A percentile compares a stretch with the other conserved stretches of the same genome.
phyloP scores from a whole-genome alignment of 208 protist species.

The Acanthamoeba culbertsoni region DNA sequence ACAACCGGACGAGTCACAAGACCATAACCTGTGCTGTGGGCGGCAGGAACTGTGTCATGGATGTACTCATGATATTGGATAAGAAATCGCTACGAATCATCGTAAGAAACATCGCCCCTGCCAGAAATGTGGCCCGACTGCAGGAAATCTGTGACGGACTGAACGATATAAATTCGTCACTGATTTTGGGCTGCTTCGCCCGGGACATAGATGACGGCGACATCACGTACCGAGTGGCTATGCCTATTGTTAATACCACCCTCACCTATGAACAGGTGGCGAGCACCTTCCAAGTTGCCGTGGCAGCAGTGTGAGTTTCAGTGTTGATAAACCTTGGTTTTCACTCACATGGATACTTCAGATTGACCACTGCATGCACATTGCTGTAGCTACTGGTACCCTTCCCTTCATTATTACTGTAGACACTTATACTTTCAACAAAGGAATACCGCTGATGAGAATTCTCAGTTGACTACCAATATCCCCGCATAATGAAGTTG shows the following conservation, averaged over 20 bases:
- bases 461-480: slow-evolving; percentile 3
- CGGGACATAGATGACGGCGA: neutral
- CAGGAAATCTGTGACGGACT: neutral
- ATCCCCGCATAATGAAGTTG: neutral
- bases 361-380: slow-evolving; percentile 8
- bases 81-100: neutral
- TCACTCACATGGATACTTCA: neutral
- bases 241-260: neutral
- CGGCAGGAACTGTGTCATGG: neutral
- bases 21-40: neutral
- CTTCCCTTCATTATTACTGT: neutral
- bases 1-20: slow-evolving; percentile 15
- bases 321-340: no score
- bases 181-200: neutral
- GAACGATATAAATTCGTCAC: neutral
- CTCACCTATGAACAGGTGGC: neutral
- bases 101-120: neutral
- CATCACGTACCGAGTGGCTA: neutral
- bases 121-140: neutral
- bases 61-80: neutral
- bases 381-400: neutral
- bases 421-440: no score
- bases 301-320: no score
- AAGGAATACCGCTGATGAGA: neutral
- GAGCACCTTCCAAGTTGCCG: no score